These are phyloP conservation scores for Heterobasidion parviporum DNA, from an alignment of 1,284 basidiomycete species.

Conservation along the genomic window DNA sequence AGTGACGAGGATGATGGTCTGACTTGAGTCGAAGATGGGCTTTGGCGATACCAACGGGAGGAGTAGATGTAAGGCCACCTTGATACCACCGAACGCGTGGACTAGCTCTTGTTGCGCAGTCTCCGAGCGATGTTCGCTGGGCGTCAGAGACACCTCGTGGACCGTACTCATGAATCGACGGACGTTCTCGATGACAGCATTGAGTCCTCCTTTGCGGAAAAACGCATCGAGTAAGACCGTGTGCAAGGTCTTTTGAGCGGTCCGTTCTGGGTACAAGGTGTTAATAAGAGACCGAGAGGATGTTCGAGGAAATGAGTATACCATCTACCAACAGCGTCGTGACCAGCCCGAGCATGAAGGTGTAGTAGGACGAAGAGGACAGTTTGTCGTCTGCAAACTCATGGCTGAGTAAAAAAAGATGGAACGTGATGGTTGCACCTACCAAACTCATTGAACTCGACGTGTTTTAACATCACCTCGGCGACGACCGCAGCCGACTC, in stretches of 20 bases:
- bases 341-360: conserved; percentile 71
- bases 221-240: conserved; percentile 78
- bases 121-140: conserved; percentile 48
- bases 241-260: conserved; percentile 67
- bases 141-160: conserved; percentile 38
- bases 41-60: conserved; percentile 73
- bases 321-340: conserved; percentile 80
- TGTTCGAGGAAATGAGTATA: conserved; percentile 21
- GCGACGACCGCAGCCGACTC: conserved; percentile 68
- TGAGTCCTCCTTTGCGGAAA: conserved; percentile 66
- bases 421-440: conserved; percentile 10
- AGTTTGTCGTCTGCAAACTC: conserved; percentile 38
- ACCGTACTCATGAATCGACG: conserved; percentile 51
- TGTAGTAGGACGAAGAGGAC: conserved; percentile 59
- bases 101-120: conserved; percentile 53
- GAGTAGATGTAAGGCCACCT: conserved; percentile 75
- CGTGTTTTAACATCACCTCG: conserved; percentile 65
- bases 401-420: conserved; percentile 4
- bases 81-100: conserved; percentile 75
- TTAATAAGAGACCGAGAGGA: conserved; percentile 3
- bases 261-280: conserved; percentile 48
- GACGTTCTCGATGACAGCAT: conserved; percentile 58
- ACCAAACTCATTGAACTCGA: conserved; percentile 54
- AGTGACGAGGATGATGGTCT: conserved; percentile 69
- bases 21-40: conserved; percentile 78